phyloP scores from a whole-genome alignment of 352 stramenopile genomes.

The Phytophthora fragariaefolia region DNA sequence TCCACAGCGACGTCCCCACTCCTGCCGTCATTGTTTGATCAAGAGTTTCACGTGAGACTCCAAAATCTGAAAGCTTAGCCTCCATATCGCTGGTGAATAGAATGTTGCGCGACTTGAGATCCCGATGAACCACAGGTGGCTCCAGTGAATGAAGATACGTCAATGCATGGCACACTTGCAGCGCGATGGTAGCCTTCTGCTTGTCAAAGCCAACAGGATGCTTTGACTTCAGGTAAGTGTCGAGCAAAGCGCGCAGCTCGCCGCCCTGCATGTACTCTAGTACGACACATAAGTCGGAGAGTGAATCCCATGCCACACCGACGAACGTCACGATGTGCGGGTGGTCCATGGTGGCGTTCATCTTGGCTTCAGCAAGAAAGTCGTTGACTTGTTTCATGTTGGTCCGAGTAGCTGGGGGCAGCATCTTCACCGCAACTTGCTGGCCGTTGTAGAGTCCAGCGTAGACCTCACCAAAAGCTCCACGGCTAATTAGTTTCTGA shows the following conservation, averaged over 20 bases:
- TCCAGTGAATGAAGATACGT: constrained; percentile 36
- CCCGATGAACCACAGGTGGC: constrained; percentile 35
- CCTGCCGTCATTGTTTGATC: constrained; percentile 44
- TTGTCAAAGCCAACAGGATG: constrained; percentile 37
- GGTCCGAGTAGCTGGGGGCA: constrained; percentile 17
- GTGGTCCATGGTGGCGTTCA: constrained; percentile 57
- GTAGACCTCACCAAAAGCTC: constrained; percentile 52
- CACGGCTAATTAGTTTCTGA: constrained; percentile 42
- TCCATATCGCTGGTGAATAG: constrained; percentile 34
- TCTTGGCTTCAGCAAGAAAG: constrained; percentile 55
- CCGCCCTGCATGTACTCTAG: constrained; percentile 49
- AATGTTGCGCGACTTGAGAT: constrained; percentile 43
- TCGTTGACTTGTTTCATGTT: constrained; percentile 45
- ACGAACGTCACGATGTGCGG: constrained; percentile 58
- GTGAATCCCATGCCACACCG: constrained; percentile 57
- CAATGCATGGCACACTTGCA: constrained; percentile 27
- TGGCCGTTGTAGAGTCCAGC: constrained; percentile 42
- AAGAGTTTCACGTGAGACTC: constrained; percentile 31
- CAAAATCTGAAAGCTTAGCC: constrained; percentile 52
- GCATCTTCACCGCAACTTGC: constrained; percentile 58
- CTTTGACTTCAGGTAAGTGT: constrained; percentile 25
- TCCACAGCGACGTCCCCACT: constrained; percentile 37
- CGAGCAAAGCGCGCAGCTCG: constrained; percentile 39
- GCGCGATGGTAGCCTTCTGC: constrained; percentile 40
- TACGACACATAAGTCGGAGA: constrained; percentile 45